Conservation (phyloP, 2,329 filamentous ascomycete species). For the Raffaelea ambrosiae region DNA sequence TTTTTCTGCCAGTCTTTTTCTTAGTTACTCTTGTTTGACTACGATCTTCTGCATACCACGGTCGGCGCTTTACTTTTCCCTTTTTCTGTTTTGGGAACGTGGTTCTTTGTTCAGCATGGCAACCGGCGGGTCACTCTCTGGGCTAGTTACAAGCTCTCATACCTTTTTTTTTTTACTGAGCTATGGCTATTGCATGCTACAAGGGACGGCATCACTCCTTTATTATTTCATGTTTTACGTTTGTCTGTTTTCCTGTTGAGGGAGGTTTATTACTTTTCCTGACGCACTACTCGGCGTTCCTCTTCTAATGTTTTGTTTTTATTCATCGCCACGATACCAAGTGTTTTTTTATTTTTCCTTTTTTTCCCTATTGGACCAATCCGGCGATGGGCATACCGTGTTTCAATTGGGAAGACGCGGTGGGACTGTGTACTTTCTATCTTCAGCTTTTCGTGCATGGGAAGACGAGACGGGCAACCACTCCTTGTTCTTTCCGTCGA, state of each 20-base stretch:
- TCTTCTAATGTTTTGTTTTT: slow-evolving; percentile 1
- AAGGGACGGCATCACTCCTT: neutral
- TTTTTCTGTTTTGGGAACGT: no score
- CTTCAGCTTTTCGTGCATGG: neutral
- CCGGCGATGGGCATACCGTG: neutral
- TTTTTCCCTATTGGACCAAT: neutral
- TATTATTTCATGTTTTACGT: neutral
- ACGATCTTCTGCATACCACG: no score
- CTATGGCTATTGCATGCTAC: no score
- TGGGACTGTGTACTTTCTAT: neutral
- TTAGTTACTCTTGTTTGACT: no score
- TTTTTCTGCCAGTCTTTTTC: no score
- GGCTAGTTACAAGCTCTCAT: no score
- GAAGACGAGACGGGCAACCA: no score
- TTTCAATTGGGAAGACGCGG: neutral
- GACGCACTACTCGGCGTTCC: neutral
- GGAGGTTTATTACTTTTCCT: neutral
- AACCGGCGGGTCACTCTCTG: no score
- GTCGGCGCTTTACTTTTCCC: no score
- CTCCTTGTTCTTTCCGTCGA: no score
- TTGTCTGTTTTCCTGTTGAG: neutral
- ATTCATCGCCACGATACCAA: slow-evolving; percentile 11
- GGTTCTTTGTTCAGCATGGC: no score
- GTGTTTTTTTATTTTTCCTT: slow-evolving; percentile 1
- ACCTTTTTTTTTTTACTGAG: neutral